Evolutionary conservation across 169 alveolate genomes (phyloP).

Genomic region (Eimeria maxima): DNA sequence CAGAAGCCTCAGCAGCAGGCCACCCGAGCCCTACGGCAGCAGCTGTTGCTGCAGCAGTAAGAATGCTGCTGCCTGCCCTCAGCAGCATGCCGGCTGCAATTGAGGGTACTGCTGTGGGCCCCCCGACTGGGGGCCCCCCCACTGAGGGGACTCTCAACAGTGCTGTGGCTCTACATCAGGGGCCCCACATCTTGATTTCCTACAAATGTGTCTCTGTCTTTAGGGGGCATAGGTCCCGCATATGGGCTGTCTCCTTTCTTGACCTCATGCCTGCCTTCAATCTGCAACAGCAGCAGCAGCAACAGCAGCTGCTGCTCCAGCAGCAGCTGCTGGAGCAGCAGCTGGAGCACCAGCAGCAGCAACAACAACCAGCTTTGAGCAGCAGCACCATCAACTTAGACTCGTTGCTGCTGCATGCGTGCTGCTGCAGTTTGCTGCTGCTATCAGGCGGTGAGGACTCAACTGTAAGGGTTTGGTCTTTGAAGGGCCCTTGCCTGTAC

Average conservation of each 20-base stretch:
- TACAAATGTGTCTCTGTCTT: constrained; percentile 30
- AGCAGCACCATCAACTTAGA: constrained; percentile 1
- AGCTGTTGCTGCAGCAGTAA: constrained; percentile 41
- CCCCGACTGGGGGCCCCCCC: background rate
- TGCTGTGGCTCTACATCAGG: constrained; percentile 10
- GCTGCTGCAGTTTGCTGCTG: constrained; percentile 17
- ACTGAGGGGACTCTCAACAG: background rate
- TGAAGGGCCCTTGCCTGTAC: constrained; percentile 60
- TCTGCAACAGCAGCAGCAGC: too few relatives aligned
- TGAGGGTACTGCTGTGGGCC: background rate
- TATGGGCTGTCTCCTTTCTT: constrained; percentile 63
- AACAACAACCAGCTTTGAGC: background rate
- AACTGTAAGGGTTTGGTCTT: constrained; percentile 73
- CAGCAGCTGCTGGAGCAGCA: background rate
- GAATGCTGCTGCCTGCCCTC: background rate
- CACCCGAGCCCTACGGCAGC: background rate
- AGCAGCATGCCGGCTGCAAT: too few relatives aligned
- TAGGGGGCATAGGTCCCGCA: constrained; percentile 70
- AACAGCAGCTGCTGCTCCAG: background rate
- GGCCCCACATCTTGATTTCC: background rate
- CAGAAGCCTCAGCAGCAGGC: background rate
- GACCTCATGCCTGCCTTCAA: background rate
- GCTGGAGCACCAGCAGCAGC: constrained; percentile 13
- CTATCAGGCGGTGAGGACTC: constrained; percentile 79
- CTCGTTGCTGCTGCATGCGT: constrained; percentile 18